These are phyloP conservation scores for Aegilops tauschii DNA, from an alignment of 176 grass and related monocot species.

Conservation along the genomic window DNA sequence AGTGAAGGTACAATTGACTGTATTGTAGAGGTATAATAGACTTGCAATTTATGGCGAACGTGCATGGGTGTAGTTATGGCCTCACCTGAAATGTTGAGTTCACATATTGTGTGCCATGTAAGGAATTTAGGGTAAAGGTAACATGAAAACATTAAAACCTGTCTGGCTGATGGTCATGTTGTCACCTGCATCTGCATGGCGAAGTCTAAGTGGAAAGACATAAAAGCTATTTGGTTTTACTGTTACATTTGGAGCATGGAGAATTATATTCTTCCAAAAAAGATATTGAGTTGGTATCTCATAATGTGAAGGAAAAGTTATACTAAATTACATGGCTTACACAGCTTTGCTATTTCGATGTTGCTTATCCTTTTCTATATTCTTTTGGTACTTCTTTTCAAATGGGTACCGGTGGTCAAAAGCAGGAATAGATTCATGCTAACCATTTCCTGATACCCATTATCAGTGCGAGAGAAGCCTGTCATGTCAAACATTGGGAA, in stretches of 20 bases:
- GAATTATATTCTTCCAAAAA: neutral
- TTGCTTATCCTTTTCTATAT: neutral
- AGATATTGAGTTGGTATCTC: neutral
- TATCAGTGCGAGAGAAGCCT: constrained; percentile 48
- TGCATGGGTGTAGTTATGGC: neutral
- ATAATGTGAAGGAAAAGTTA: neutral
- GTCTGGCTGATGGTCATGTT: neutral
- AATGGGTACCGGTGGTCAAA: neutral
- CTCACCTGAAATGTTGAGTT: neutral
- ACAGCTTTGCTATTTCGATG: neutral
- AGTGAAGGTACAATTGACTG: neutral
- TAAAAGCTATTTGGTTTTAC: neutral
- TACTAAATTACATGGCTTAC: neutral
- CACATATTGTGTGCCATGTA: neutral
- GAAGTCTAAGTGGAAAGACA: neutral
- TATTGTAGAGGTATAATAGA: neutral
- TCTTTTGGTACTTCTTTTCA: neutral
- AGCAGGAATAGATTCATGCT: neutral
- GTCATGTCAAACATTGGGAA: constrained; percentile 63
- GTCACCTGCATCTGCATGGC: neutral
- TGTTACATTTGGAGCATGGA: neutral
- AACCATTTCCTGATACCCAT: constrained; percentile 28
- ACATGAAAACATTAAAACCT: neutral
- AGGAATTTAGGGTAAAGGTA: neutral
- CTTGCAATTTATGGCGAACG: neutral